These are phyloP conservation scores for Aspergillus latus DNA, from an alignment of 2,329 filamentous ascomycete species.

Conservation along the genomic window DNA sequence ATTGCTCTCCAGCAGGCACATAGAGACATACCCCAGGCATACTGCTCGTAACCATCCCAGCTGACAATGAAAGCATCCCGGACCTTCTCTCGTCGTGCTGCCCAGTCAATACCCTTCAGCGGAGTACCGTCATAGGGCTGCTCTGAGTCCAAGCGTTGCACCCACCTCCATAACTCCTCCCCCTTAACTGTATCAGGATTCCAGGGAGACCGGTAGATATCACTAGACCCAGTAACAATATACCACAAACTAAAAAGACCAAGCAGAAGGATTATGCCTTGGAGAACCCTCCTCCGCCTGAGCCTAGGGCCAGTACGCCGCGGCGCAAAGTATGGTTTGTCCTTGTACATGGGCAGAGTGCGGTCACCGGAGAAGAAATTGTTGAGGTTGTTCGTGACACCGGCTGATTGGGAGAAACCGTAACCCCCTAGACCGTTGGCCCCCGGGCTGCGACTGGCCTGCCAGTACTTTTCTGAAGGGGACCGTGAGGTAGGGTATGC, in stretches of 20 bases:
- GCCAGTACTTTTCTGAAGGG: constrained; percentile 59
- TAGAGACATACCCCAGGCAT: constrained; percentile 79
- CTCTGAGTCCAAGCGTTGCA: constrained; percentile 51
- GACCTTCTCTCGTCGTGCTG: constrained; percentile 72
- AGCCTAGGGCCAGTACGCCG: constrained; percentile 58
- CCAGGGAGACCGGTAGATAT: constrained; percentile 24
- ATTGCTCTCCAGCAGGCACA: neutral
- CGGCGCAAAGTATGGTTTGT: constrained; percentile 77
- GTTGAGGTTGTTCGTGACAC: constrained; percentile 62
- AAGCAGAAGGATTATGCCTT: constrained; percentile 56
- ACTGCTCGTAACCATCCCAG: constrained; percentile 88
- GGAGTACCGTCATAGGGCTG: constrained; percentile 26
- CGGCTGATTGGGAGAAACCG: constrained; percentile 40
- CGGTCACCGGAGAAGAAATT: constrained; percentile 63
- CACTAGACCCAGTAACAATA: constrained; percentile 40
- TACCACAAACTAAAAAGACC: constrained; percentile 65
- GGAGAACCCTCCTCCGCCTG: constrained; percentile 64
- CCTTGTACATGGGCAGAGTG: constrained; percentile 93
- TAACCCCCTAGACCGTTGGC: constrained; percentile 44
- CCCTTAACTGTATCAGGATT: constrained; percentile 38
- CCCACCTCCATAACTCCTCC: constrained; percentile 56
- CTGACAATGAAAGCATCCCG: constrained; percentile 87
- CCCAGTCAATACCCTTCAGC: constrained; percentile 65
- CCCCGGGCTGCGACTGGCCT: constrained; percentile 48
- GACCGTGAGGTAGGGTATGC: constrained; percentile 41